phyloP scores from a whole-genome alignment of 2,329 filamentous ascomycete genomes.

The Cordyceps javanica region DNA sequence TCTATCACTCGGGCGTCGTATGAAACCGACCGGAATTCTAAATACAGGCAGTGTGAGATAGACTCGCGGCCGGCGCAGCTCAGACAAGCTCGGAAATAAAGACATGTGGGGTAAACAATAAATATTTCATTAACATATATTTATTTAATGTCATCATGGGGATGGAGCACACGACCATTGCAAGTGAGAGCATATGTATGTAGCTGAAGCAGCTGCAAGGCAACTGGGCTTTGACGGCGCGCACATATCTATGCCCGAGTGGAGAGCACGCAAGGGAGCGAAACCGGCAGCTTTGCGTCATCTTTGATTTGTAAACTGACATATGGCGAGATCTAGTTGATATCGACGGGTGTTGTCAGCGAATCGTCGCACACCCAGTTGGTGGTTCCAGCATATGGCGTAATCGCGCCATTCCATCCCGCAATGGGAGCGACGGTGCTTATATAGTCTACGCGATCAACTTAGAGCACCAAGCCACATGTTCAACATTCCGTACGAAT shows the following conservation, averaged over 20 bases:
- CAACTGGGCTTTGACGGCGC: neutral
- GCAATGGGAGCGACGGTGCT: neutral
- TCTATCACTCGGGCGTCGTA: too few relatives aligned
- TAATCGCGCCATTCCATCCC: slow-evolving; percentile 10
- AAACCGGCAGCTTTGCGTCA: neutral
- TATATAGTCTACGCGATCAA: neutral
- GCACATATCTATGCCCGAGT: neutral
- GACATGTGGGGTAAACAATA: too few relatives aligned
- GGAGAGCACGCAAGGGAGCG: neutral
- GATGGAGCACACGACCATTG: too few relatives aligned
- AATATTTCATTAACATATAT: too few relatives aligned
- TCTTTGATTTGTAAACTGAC: neutral
- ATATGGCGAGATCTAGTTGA: neutral
- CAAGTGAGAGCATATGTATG: neutral
- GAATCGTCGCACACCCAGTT: neutral
- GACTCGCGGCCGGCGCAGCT: too few relatives aligned
- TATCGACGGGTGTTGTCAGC: neutral
- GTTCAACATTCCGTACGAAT: too few relatives aligned
- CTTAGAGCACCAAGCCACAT: neutral
- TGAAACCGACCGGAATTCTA: too few relatives aligned
- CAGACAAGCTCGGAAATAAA: too few relatives aligned
- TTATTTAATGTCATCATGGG: neutral
- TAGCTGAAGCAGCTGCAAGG: neutral
- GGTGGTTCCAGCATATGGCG: slow-evolving; percentile 5
- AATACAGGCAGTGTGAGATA: too few relatives aligned